Evolutionary conservation across 2,329 filamentous ascomycete genomes (phyloP), one percentile per base, ranked within the genome.

Genomic region (Thielaviopsis populi): DNA sequence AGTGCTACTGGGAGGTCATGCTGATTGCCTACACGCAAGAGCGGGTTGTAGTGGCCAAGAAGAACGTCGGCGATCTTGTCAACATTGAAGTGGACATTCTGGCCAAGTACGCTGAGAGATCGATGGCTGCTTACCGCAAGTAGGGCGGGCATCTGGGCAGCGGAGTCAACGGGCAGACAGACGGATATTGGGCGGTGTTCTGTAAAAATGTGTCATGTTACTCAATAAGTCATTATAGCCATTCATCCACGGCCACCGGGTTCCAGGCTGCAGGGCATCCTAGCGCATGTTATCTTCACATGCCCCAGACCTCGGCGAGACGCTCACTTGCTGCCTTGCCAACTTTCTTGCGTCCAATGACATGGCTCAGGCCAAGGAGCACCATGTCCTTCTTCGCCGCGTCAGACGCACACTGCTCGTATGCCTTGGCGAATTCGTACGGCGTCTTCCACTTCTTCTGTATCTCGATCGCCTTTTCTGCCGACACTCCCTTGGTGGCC

Each of bases 11-110:
- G 83, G 94, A 97, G 80, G 87, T 99, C 60, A 99, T 99, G 94
- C 79, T 99, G 67, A 96, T 99, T 73, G 83, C 88, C 8, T 99
- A 99, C 75, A 96, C 94, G 11, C 94, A 97, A 77, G 89, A 92
- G 75, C 88, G 88, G 74, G 86, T 99, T 17, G 87, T 95, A 17
- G 84, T 90, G 67, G 89, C 88, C 1, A 78, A 77, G 62, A 96
- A 96, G 81, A 79, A 82, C 74, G 76, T 81, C 37, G 91, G 91
- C 1, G 89, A 95, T 5, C 82, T 85, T 60, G 89, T 96, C 67
- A 96, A 96, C 71, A 83, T 96, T 42, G 91, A 96, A 78, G 92
- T 96, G 63, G 91, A 96, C 72, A 89, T 95, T 78, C 80, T 86
- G 76, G 83, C 83, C 61, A 92, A 92, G 76, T 91, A 91, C 70